These are phyloP conservation scores for Botrytis squamosa DNA, from an alignment of 2,329 filamentous ascomycete species.

Conservation along the genomic window DNA sequence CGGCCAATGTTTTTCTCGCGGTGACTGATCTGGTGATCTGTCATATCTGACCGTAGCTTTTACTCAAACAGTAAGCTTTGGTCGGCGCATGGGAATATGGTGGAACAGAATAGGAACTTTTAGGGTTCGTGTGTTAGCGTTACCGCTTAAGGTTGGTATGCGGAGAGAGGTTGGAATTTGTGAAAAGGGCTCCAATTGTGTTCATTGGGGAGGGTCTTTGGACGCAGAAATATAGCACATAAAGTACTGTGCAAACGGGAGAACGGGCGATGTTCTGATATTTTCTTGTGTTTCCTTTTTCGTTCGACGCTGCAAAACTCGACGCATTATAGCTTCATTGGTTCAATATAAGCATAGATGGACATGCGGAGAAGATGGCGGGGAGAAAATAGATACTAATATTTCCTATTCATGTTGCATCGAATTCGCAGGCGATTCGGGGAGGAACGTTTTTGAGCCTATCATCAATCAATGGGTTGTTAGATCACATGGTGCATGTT, in stretches of 20 bases:
- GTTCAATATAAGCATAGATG: background rate
- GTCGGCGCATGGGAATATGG: background rate
- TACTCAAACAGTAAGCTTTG: background rate
- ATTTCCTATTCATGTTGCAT: background rate
- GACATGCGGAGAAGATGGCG: background rate
- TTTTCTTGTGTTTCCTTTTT: background rate
- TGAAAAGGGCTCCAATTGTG: background rate
- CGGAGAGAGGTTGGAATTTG: no score
- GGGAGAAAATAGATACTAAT: background rate
- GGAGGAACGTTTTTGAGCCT: background rate
- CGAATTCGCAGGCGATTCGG: background rate
- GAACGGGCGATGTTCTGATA: background rate
- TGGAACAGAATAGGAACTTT: background rate
- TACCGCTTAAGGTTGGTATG: background rate
- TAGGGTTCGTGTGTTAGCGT: background rate
- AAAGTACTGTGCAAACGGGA: background rate
- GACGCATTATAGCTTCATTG: background rate
- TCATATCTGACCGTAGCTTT: background rate
- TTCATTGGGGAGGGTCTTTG: background rate
- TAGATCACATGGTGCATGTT: background rate
- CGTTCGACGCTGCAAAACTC: background rate
- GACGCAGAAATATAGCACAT: no score
- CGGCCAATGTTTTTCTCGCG: accelerated
- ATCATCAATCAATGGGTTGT: background rate
- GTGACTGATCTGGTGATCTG: background rate